These are phyloP conservation scores for Bocquillonia castaneifolia DNA, from an alignment of 441 rosid genomes.

Conservation along the genomic window DNA sequence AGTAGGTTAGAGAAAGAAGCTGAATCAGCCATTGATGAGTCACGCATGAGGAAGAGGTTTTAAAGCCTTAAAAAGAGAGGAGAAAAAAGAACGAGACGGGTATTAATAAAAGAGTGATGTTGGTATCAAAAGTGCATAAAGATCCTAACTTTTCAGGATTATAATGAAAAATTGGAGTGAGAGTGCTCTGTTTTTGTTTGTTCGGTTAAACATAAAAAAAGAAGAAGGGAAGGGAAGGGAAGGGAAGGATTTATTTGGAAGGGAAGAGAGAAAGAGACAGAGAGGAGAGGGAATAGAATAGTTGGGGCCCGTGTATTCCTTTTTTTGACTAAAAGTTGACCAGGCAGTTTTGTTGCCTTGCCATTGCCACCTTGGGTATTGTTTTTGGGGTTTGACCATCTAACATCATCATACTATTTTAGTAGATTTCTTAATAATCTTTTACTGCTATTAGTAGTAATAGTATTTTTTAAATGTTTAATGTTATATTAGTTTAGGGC, in stretches of 20 bases:
- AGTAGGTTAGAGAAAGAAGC: conserved; percentile 21
- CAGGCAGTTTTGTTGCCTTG: not conserved
- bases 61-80: not conserved
- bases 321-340: conserved; percentile 24
- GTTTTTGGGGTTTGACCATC: conserved; percentile 2
- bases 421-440: not conserved
- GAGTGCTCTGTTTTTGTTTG: not conserved
- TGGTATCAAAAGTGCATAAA: not conserved
- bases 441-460: too few species aligned
- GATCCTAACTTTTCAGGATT: not conserved
- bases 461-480: not conserved
- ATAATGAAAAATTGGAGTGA: not conserved
- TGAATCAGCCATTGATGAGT: conserved; percentile 9
- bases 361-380: too few species aligned
- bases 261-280: not conserved
- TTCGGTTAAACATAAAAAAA: too few species aligned
- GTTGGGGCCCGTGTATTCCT: not conserved
- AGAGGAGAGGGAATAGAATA: conserved; percentile 1
- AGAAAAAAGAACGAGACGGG: not conserved
- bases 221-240: not conserved
- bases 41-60: not conserved
- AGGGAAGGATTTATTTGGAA: not conserved
- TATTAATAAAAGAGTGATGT: not conserved
- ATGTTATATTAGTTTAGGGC: not conserved
- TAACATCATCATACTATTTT: not conserved